Evolutionary conservation across 768 basidiomycete species (phyloP), one percentile per base, ranked within the genome.

Genomic region (Tylopilus intermedius): DNA sequence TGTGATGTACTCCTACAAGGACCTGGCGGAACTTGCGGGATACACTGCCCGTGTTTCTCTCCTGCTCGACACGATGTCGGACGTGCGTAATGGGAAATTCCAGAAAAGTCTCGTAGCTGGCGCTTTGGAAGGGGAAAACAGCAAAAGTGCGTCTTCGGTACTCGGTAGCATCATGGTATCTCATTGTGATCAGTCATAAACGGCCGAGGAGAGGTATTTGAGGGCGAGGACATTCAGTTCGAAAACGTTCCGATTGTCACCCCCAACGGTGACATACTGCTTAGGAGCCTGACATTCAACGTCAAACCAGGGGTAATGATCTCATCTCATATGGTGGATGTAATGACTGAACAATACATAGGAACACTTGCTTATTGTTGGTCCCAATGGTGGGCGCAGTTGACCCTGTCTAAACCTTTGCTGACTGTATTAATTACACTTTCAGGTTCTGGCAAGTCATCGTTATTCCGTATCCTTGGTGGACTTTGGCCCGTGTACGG

Each of bases 1-100:
- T 18, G 84, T 96, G 27, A 93, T 98, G 91, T 95, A 94, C 67
- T 93, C 91, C 3, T 97, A 96, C 74, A 97, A 96, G 70, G 94
- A 98, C 66, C 76, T 99, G 4, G 84, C 92, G 5, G 95, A 99
- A 66, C 81, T 99, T 32, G 93, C 95, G 4, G 95, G 95, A 10
- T 97, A 96, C 67, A 97, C 95, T 2, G 82, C 91, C 1, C 84
- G 95, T 13, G 95, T 99, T 1, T 85, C 88, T 30, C 80, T 85
- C 41, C 77, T 97, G 1, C 78, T 99, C 8, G 90, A 94, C 50
- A 92, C 93, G 0, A 95, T 98, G 83, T 76, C 83, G 21, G 93
- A 94, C 53, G 82, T 95, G 22, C 82, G 82, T 53, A 72, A 79
- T 46, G 92, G 93, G 27, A 87, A 84, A 62, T 96, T 90, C 54